These are phyloP conservation scores for Periconia macrospinosa DNA, from an alignment of 2,329 filamentous ascomycete genomes.

Conservation along the genomic window DNA sequence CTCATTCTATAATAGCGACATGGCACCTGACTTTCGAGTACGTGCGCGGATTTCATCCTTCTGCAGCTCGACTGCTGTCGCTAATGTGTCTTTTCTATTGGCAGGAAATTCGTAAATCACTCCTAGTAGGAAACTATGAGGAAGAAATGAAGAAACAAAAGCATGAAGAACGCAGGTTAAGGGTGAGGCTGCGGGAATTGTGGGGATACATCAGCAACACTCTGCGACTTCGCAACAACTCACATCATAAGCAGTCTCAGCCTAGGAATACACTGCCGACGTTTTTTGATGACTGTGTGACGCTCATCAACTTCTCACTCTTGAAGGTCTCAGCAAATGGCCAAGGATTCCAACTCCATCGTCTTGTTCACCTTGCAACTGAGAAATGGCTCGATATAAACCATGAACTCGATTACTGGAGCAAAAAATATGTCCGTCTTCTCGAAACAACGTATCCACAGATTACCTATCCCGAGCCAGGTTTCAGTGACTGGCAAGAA, in stretches of 20 bases:
- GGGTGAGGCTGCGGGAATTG: not conserved
- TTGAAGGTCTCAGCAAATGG: conserved; percentile 7
- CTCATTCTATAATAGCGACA: conserved; percentile 39
- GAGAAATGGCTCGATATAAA: conserved; percentile 21
- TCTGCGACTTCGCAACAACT: not conserved
- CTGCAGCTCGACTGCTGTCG: conserved; percentile 46
- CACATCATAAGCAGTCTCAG: not conserved
- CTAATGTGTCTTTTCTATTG: conserved; percentile 52
- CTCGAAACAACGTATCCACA: conserved; percentile 1
- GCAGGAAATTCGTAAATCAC: conserved; percentile 41
- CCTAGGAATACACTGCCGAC: not conserved
- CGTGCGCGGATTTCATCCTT: conserved; percentile 26
- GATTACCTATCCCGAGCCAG: conserved; percentile 15
- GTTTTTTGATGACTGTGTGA: conserved; percentile 3
- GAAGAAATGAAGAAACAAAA: not conserved
- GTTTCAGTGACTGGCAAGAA: not conserved
- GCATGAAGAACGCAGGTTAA: not conserved
- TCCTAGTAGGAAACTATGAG: conserved; percentile 2
- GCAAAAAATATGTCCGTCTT: conserved; percentile 19
- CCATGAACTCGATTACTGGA: conserved; percentile 27
- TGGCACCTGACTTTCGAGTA: conserved; percentile 35
- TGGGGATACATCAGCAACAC: not conserved
- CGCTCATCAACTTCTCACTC: conserved; percentile 11
- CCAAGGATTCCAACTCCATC: conserved; percentile 19
- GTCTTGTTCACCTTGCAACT: conserved; percentile 20